Evolutionary conservation across 805 yeast genomes (phyloP), one percentile per base, ranked within the genome.

Genomic region (Teunomyces cretensis): DNA sequence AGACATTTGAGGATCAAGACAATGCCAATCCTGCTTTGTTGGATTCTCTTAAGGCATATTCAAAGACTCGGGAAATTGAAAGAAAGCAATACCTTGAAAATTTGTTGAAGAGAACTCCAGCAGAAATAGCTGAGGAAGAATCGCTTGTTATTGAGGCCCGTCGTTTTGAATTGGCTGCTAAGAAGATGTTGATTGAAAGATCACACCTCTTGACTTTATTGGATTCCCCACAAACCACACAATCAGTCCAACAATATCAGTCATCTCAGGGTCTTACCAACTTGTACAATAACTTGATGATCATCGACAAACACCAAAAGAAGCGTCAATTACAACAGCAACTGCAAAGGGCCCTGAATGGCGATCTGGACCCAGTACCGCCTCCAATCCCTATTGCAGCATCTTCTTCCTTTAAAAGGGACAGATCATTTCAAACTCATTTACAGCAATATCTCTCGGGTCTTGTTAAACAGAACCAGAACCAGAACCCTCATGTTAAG

Each of bases 81-180:
- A 78, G 99, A 49, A 94, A 94, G 55, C 79, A 79, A 42, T 92
- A 92, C 59, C 67, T 94, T 38, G 84, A 83, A 54, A 80, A 88
- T 49, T 69, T 94, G 31, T 72, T 92, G 35, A 81, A 82, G 30
- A 73, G 99, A 53, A 82, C 92, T 2, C 97, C 99, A 1, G 96
- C 97, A 0, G 99, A 94, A 61, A 88, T 94, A 37, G 98, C 98
- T 0, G 99, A 94, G 68, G 99, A 94, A 61, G 98, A 94, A 62
- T 89, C 96, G 0, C 72, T 94, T 41, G 88, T 94, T 9, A 83
- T 92, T 26, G 99, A 94, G 61, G 95, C 97, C 2, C 79, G 96
- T 40, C 83, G 92, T 52, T 88, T 94, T 50, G 98, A 94, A 60
- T 79, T 89, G 46, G 88, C 96, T 2, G 96, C 97, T 0, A 91